Base-by-base conservation (phyloP, 202 grass and related monocot genomes). In the Musa balbisiana region DNA sequence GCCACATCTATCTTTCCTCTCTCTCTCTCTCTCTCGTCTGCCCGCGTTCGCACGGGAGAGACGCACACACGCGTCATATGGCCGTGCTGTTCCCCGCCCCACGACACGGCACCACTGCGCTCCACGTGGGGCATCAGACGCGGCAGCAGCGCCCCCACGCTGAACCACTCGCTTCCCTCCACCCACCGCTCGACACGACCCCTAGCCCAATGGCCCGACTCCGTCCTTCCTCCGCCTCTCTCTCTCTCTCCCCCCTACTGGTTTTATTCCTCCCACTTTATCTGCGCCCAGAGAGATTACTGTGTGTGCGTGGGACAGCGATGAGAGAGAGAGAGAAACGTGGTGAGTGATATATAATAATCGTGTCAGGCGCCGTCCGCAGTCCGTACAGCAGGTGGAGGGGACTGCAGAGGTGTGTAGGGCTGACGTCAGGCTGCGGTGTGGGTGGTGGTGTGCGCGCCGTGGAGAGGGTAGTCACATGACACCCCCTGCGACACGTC, bases 401-500 rank as follows among this genome's bases (percentile, higher is more conserved):
- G 73, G 26, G 60, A 24, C 49, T 66, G 59, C 59, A 64, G 49
- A 52, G 13, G 24, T 11, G 51, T 15, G 52, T 59, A 60, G 66
- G 64, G 77, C 77, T 79, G 26, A 79, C 77, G 77, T 79, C 77
- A 69, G 15, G 51, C 49, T 78, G 52, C 15, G 52, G 65, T 55
- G 64, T 13, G 27, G 76, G 51, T 49, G 49, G 65, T 15, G 76
- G 19, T n/a, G 66, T 33, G 67, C 17, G 26, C 19, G 49, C 67
- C 6, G 50, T 51, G 67, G 67, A 70, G 67, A 52, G 67, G n/a
- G 67, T 51, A 53, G 66, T 70, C 65, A 70, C 77, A 71, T 79
- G 77, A 70, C 64, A 58, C 65, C 65, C 64, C 77, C 77, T 79
- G 77, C 76, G 77, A 69, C 66, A 71, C 77, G 77, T 79, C 77